These are phyloP conservation scores for Heliocybe sulcata DNA, from an alignment of 1,284 basidiomycete genomes.

Conservation along the genomic window DNA sequence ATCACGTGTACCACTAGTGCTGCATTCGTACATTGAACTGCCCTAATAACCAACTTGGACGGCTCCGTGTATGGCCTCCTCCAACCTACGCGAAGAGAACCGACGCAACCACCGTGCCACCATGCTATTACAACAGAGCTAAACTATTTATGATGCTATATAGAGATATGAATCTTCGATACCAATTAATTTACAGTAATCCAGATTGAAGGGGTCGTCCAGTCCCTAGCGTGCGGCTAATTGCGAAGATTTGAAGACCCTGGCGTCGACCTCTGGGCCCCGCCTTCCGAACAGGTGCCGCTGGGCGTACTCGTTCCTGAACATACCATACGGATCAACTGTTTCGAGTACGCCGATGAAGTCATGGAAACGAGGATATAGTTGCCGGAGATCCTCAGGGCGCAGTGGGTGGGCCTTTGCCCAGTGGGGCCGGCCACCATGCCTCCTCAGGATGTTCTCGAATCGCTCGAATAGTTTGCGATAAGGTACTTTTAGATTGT, in stretches of 20 bases:
- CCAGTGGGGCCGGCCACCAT: slow-evolving; percentile 89
- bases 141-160: slow-evolving; percentile 1
- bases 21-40: not conserved
- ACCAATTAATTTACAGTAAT: not conserved
- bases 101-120: not conserved
- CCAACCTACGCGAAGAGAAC: no score
- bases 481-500: slow-evolving; percentile 86
- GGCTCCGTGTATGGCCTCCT: no score
- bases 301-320: slow-evolving; percentile 66
- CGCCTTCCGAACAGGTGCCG: slow-evolving; percentile 62
- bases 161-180: not conserved
- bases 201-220: not conserved
- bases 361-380: slow-evolving; percentile 76
- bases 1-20: not conserved
- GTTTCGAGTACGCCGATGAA: slow-evolving; percentile 59
- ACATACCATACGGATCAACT: slow-evolving; percentile 71
- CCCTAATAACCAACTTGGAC: no score
- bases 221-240: slow-evolving; percentile 2
- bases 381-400: slow-evolving; percentile 47
- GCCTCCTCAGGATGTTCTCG: slow-evolving; percentile 65
- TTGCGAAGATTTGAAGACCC: slow-evolving; percentile 44
- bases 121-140: not conserved
- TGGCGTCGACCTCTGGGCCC: slow-evolving; percentile 34
- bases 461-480: slow-evolving; percentile 76
- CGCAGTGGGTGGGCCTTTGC: slow-evolving; percentile 79